Evolutionary conservation across 345 rosid genomes (phyloP).

Genomic region (Hirschfeldia incana): DNA sequence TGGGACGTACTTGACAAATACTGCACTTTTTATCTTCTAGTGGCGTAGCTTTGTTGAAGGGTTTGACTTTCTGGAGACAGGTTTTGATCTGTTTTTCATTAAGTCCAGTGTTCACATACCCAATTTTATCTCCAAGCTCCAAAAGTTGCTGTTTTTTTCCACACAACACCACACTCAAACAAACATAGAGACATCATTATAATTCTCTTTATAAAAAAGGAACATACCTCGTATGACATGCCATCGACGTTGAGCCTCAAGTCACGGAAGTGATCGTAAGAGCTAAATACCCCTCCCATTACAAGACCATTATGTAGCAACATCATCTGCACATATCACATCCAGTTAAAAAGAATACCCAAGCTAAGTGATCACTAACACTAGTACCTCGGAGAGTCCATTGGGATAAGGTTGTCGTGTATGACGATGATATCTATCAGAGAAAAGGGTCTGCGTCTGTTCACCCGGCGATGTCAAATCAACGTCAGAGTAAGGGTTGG

Average conservation of each 20-base stretch:
- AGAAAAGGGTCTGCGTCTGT: conserved; percentile 48
- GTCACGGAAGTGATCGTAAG: conserved; percentile 40
- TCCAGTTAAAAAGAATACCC: background rate
- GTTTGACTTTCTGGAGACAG: conserved; percentile 66
- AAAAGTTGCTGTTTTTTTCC: conserved; percentile 60
- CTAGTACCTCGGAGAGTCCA: conserved; percentile 77
- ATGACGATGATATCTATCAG: conserved; percentile 66
- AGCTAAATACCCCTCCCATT: conserved; percentile 43
- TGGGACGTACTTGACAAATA: conserved; percentile 73
- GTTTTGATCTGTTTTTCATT: conserved; percentile 66
- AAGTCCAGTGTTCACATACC: conserved; percentile 81
- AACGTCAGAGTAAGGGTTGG: conserved; percentile 47
- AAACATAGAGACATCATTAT: background rate
- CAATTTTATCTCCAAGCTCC: conserved; percentile 92
- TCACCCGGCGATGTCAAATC: conserved; percentile 48
- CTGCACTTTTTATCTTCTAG: conserved; percentile 68
- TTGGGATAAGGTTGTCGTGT: conserved; percentile 74
- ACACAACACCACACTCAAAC: conserved; percentile 2
- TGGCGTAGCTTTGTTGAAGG: conserved; percentile 37
- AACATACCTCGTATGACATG: conserved; percentile 48
- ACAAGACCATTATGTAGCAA: conserved; percentile 41
- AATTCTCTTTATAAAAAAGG: background rate
- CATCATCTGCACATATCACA: conserved; percentile 34
- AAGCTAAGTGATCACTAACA: conserved; percentile 7
- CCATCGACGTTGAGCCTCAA: conserved; percentile 48